Conservation (phyloP, 345 rosid genomes). For the Citropsis articulata region DNA sequence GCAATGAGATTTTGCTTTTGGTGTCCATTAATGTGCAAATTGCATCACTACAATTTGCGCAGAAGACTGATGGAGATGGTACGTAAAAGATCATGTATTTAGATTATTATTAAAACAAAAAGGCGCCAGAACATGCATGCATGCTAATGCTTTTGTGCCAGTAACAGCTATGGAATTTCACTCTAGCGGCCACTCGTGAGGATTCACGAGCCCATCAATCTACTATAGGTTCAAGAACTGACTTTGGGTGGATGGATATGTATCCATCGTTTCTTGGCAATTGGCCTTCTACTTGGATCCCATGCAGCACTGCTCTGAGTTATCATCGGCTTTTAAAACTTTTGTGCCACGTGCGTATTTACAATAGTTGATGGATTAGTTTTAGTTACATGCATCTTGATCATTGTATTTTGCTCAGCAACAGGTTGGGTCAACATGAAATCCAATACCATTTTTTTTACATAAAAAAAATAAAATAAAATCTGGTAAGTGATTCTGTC, state of each 20-base stretch:
- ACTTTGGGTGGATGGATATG: background rate
- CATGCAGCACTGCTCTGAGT: too few species aligned
- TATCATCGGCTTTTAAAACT: too few species aligned
- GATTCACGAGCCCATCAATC: conserved; percentile 22
- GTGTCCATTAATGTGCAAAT: conserved; percentile 18
- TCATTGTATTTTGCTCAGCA: background rate
- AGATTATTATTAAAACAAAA: conserved; percentile 6
- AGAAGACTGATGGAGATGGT: conserved; percentile 3
- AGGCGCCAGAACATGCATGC: background rate
- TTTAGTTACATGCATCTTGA: too few species aligned
- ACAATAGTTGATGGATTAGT: too few species aligned
- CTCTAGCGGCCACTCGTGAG: conserved; percentile 19
- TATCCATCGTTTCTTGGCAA: background rate
- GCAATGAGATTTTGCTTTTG: background rate
- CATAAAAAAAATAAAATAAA: too few species aligned
- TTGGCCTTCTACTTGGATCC: too few species aligned
- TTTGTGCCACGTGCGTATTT: too few species aligned
- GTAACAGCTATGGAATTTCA: conserved; percentile 11
- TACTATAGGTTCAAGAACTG: background rate
- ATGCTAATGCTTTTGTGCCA: background rate
- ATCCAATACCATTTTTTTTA: background rate
- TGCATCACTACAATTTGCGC: conserved; percentile 12
- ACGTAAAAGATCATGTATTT: background rate
- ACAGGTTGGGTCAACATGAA: background rate
- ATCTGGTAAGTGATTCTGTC: background rate